These are phyloP conservation scores for Ammopiptanthus mongolicus DNA, from an alignment of 306 rosid species.

Conservation along the genomic window DNA sequence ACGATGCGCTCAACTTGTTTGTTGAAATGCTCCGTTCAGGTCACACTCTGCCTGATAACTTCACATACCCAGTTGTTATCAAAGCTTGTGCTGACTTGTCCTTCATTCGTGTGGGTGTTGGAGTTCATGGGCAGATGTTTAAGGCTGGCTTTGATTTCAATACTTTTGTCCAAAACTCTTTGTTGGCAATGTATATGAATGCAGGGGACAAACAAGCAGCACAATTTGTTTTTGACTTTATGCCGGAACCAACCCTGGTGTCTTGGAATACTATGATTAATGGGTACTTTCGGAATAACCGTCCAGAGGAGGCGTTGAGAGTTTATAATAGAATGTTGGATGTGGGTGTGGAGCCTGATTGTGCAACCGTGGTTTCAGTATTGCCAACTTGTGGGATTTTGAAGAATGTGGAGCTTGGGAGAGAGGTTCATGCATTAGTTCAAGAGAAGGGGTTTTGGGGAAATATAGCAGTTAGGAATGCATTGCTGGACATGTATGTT, in stretches of 20 bases:
- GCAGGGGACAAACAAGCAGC: conserved; percentile 52
- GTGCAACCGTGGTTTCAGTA: conserved; percentile 69
- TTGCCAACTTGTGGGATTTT: conserved; percentile 72
- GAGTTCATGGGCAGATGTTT: conserved; percentile 58
- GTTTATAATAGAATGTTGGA: conserved; percentile 58
- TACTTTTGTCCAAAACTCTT: conserved; percentile 60
- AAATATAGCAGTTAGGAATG: conserved; percentile 49
- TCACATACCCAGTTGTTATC: conserved; percentile 56
- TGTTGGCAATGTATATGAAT: conserved; percentile 83
- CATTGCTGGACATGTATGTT: conserved; percentile 75
- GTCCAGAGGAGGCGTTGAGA: conserved; percentile 41
- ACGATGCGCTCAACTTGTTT: conserved; percentile 52
- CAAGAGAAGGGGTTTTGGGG: conserved; percentile 50
- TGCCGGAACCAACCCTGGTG: conserved; percentile 58
- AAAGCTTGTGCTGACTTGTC: conserved; percentile 69
- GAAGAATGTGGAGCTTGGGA: conserved; percentile 50
- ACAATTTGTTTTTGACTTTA: conserved; percentile 44
- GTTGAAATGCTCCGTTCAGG: conserved; percentile 43
- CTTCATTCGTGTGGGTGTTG: conserved; percentile 41
- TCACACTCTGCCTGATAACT: conserved; percentile 44
- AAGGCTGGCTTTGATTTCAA: conserved; percentile 45
- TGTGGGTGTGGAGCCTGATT: conserved; percentile 57
- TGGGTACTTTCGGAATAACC: conserved; percentile 59
- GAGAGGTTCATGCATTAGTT: conserved; percentile 47
- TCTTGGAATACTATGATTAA: conserved; percentile 84